phyloP scores from a whole-genome alignment of 495 filamentous ascomycete genomes.

The Bryoglossum gracile region DNA sequence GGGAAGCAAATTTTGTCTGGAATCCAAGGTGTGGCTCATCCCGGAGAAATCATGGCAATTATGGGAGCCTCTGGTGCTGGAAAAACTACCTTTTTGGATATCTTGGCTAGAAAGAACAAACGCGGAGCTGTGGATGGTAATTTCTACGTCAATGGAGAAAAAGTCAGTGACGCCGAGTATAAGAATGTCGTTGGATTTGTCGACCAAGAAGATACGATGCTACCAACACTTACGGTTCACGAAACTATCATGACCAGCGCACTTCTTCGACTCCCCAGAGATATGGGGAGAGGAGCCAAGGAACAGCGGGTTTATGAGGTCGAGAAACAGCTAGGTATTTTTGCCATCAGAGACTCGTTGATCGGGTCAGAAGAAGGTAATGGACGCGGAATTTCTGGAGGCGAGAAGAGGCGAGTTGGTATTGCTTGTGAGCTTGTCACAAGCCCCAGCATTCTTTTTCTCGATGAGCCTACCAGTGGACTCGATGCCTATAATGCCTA shows the following conservation, averaged over 20 bases:
- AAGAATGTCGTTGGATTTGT: constrained; percentile 92
- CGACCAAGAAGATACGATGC: constrained; percentile 97
- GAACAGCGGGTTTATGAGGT: constrained; percentile 87
- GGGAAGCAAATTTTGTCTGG: constrained; percentile 77
- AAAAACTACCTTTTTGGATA: constrained; percentile 96
- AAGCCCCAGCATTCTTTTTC: constrained; percentile 92
- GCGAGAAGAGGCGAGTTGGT: constrained; percentile 91
- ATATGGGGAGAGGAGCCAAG: constrained; percentile 82
- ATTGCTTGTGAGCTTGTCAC: constrained; percentile 98
- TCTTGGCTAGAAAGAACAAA: constrained; percentile 97
- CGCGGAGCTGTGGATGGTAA: constrained; percentile 69
- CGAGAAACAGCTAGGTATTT: constrained; percentile 89
- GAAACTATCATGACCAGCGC: constrained; percentile 96
- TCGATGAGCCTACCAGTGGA: constrained; percentile 95
- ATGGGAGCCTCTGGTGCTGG: constrained; percentile 98
- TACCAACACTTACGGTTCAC: constrained; percentile 93
- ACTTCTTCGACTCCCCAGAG: constrained; percentile 76
- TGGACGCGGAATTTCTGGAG: constrained; percentile 91
- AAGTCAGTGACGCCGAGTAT: constrained; percentile 77
- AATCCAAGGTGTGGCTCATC: constrained; percentile 76
- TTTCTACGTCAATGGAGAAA: constrained; percentile 92
- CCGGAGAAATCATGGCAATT: constrained; percentile 90
- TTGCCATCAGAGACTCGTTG: constrained; percentile 82
- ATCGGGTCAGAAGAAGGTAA: constrained; percentile 98
- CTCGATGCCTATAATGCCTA: constrained; percentile 94